Evolutionary conservation across 2,329 filamentous ascomycete species (phyloP).

Genomic region (Cephalotrichum gorgonifer): DNA sequence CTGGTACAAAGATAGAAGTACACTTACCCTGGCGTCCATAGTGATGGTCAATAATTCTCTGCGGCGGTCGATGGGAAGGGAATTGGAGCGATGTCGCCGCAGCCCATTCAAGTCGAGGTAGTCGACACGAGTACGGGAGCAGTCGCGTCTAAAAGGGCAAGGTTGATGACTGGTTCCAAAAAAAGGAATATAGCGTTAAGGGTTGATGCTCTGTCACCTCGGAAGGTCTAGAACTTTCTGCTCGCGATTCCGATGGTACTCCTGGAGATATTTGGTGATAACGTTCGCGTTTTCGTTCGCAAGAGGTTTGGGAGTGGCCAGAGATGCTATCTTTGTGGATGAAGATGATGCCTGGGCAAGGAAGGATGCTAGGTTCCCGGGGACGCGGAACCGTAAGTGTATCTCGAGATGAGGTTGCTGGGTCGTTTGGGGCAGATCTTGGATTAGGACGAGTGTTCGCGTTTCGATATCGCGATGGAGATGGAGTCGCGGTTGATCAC

Average conservation of each 20-base stretch:
- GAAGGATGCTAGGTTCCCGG: background rate
- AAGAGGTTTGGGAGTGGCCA: background rate
- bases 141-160: background rate
- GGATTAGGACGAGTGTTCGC: background rate
- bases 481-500: background rate
- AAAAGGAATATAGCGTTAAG: background rate
- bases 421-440: background rate
- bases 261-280: background rate
- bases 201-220: background rate
- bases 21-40: conserved; percentile 7
- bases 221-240: background rate
- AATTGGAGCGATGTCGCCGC: background rate
- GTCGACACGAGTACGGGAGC: background rate
- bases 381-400: background rate
- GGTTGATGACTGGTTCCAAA: background rate
- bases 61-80: background rate
- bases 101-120: too few relatives aligned
- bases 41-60: background rate
- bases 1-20: background rate
- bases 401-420: background rate
- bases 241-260: background rate
- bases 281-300: background rate
- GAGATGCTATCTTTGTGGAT: background rate
- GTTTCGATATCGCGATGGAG: too few relatives aligned
- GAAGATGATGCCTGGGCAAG: background rate